Evolutionary conservation across 1,139 yeast genomes (phyloP).

Genomic region (Kurtzmaniella quercitrusa): DNA sequence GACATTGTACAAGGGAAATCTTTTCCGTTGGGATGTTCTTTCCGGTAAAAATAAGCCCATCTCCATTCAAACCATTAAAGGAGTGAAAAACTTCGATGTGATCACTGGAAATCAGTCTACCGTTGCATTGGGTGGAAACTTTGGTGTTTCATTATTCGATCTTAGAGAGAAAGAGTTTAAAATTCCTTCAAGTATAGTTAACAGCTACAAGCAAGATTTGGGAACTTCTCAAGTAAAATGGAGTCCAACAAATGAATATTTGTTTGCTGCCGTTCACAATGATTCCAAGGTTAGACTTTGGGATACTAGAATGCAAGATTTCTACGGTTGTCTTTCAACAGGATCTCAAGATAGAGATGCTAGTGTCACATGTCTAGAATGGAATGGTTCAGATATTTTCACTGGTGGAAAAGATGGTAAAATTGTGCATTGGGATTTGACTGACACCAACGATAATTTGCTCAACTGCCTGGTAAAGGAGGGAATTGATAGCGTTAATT

Average conservation of each 20-base stretch:
- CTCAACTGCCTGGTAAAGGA: constrained; percentile 43
- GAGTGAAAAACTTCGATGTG: constrained; percentile 51
- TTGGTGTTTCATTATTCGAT: constrained; percentile 71
- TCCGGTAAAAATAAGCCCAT: constrained; percentile 50
- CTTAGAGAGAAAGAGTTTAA: constrained; percentile 44
- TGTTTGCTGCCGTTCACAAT: constrained; percentile 63
- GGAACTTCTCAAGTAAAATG: constrained; percentile 50
- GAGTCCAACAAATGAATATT: constrained; percentile 57
- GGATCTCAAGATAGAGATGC: constrained; percentile 49
- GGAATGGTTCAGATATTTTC: constrained; percentile 59
- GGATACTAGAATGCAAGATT: constrained; percentile 67
- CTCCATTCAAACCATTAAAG: constrained; percentile 48
- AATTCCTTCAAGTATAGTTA: constrained; percentile 24
- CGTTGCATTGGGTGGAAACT: constrained; percentile 61
- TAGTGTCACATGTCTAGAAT: constrained; percentile 51
- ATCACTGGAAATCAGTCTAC: constrained; percentile 31
- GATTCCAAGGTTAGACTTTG: constrained; percentile 62
- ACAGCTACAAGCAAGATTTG: constrained; percentile 15
- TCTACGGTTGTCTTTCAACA: constrained; percentile 44
- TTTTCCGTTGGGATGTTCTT: constrained; percentile 71
- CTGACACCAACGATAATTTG: constrained; percentile 24
- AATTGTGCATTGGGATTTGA: constrained; percentile 68
- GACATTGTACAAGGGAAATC: constrained; percentile 56
- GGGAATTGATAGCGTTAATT: constrained; percentile 42
- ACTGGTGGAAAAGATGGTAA: constrained; percentile 71